phyloP scores from a whole-genome alignment of 1,284 basidiomycete species.

The Ceratobasidium sp. region DNA sequence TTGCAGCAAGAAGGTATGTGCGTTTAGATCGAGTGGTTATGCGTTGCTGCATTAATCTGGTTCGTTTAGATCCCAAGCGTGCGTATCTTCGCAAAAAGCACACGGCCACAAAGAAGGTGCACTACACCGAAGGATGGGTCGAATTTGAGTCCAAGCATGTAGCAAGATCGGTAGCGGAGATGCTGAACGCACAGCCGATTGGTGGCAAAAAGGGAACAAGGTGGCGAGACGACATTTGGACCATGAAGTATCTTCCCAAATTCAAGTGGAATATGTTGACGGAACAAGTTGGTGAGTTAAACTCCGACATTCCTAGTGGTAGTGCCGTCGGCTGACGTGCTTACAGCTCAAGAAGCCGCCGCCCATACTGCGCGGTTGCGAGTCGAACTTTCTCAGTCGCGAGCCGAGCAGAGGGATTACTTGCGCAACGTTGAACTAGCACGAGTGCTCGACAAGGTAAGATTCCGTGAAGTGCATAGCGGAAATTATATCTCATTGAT shows the following conservation, averaged over 20 bases:
- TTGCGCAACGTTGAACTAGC: slow-evolving; percentile 94
- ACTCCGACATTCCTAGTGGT: no score
- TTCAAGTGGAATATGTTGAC: slow-evolving; percentile 99
- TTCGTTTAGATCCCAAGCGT: slow-evolving; percentile 71
- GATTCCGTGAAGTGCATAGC: slow-evolving; percentile 39
- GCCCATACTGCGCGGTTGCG: slow-evolving; percentile 86
- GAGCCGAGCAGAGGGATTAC: slow-evolving; percentile 90
- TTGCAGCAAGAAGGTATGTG: slow-evolving; percentile 79
- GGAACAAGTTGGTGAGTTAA: slow-evolving; percentile 90
- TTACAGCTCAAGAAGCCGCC: slow-evolving; percentile 88
- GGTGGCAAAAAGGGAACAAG: slow-evolving; percentile 90
- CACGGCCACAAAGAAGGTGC: slow-evolving; percentile 79
- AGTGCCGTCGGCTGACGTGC: background rate
- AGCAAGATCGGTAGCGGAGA: slow-evolving; percentile 87
- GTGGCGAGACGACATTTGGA: slow-evolving; percentile 98
- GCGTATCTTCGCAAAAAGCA: slow-evolving; percentile 78
- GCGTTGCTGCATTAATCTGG: background rate
- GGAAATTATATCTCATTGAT: background rate
- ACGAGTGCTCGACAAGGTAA: slow-evolving; percentile 77
- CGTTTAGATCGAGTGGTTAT: background rate
- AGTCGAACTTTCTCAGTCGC: slow-evolving; percentile 87
- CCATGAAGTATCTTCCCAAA: slow-evolving; percentile 96
- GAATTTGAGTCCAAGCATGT: slow-evolving; percentile 95
- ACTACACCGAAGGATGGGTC: slow-evolving; percentile 97
- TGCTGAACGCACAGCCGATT: slow-evolving; percentile 96